Evolutionary conservation across 768 basidiomycete genomes (phyloP).

Genomic region (Rhodotorula sphaerocarpa): DNA sequence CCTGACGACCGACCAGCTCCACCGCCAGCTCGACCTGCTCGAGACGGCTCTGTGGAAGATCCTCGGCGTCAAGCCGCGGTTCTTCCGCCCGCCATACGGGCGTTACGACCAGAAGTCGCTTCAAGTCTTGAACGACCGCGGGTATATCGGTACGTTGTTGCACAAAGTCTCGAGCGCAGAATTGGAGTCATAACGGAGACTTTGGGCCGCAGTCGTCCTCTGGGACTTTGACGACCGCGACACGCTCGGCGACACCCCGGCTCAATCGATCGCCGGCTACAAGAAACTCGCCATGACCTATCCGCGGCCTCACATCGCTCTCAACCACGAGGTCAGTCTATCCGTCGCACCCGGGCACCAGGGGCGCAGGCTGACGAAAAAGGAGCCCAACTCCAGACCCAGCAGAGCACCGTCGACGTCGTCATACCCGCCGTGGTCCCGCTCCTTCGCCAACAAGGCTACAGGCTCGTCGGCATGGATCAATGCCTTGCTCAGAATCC

Average conservation of each 20-base stretch:
- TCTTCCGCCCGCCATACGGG: constrained; percentile 39
- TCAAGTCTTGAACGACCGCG: constrained; percentile 22
- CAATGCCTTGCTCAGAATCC: constrained; percentile 33
- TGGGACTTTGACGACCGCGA: constrained; percentile 38
- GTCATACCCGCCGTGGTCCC: constrained; percentile 30
- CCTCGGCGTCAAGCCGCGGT: constrained; percentile 34
- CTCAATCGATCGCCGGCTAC: constrained; percentile 26
- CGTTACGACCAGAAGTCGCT: constrained; percentile 9
- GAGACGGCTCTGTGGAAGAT: constrained; percentile 38
- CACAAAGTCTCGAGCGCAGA: no score
- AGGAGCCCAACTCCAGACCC: background rate
- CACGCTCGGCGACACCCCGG: constrained; percentile 8
- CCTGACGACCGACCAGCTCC: constrained; percentile 23
- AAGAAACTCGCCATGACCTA: constrained; percentile 17
- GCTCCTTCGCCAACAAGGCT: constrained; percentile 23
- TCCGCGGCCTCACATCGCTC: constrained; percentile 28
- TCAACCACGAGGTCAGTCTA: constrained; percentile 33
- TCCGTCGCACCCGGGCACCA: background rate
- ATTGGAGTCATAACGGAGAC: background rate
- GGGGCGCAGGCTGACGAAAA: background rate
- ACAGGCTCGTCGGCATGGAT: constrained; percentile 33
- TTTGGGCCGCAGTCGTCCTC: constrained; percentile 14
- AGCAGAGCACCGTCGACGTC: constrained; percentile 15
- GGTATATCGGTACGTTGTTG: constrained; percentile 31
- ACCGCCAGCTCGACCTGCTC: constrained; percentile 34